Percentiles rank a stretch among this genome's conserved stretches.
phyloP scores from a whole-genome alignment of 306 rosid genomes.

The Medicago arabica region DNA sequence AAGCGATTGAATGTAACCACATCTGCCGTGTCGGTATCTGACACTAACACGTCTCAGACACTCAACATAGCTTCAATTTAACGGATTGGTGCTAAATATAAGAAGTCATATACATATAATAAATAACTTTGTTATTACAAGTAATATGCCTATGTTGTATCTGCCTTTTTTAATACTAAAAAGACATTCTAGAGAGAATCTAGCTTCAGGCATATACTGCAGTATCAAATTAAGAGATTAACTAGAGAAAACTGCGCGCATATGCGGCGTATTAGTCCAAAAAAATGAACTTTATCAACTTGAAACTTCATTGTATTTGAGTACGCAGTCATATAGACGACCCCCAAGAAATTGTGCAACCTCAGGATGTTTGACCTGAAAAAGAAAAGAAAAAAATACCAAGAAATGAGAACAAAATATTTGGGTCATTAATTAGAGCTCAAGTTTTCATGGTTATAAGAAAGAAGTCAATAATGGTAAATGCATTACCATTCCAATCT shows the following conservation, averaged over 20 bases:
- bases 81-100: neutral
- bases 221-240: constrained; percentile 31
- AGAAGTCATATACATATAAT: neutral
- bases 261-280: constrained; percentile 33
- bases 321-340: constrained; percentile 89
- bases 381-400: constrained; percentile 8
- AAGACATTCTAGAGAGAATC: constrained; percentile 14
- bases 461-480: constrained; percentile 8
- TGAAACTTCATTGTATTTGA: constrained; percentile 80
- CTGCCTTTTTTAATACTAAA: constrained; percentile 3
- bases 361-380: constrained; percentile 90
- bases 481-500: constrained; percentile 88
- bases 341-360: constrained; percentile 95
- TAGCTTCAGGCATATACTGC: constrained; percentile 20
- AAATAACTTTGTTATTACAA: constrained; percentile 35
- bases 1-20: neutral
- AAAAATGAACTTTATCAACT: constrained; percentile 43
- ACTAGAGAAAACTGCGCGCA: neutral
- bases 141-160: neutral
- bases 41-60: neutral
- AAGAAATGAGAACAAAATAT: constrained; percentile 17
- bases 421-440: neutral
- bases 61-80: neutral
- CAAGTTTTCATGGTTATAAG: constrained; percentile 11
- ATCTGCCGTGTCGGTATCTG: neutral